phyloP scores from a whole-genome alignment of 2,329 filamentous ascomycete genomes.

The Clarireedia homoeocarpa region DNA sequence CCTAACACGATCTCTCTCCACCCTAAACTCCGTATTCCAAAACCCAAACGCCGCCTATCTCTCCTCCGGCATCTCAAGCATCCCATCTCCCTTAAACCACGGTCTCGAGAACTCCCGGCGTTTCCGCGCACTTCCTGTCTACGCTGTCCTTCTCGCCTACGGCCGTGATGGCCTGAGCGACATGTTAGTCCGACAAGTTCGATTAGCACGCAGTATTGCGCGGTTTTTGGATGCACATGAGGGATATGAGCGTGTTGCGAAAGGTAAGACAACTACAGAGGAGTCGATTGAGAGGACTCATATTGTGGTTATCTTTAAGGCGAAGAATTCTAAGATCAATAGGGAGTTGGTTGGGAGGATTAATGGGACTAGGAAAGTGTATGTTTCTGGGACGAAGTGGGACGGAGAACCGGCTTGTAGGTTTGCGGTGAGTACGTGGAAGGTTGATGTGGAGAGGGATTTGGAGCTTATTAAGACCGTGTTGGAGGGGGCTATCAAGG shows the following conservation, averaged over 20 bases:
- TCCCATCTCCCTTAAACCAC: constrained; percentile 78
- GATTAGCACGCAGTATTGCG: constrained; percentile 61
- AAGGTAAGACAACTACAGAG: constrained; percentile 34
- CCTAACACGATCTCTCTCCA: constrained; percentile 56
- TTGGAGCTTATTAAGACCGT: constrained; percentile 56
- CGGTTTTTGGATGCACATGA: constrained; percentile 51
- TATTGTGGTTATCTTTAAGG: constrained; percentile 72
- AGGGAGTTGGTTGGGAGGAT: constrained; percentile 59
- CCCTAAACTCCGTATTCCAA: constrained; percentile 59
- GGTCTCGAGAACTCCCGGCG: constrained; percentile 87
- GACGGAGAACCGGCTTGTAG: constrained; percentile 64
- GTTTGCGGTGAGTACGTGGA: constrained; percentile 85
- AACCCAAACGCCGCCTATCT: constrained; percentile 87
- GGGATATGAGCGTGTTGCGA: constrained; percentile 60
- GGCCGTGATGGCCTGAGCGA: constrained; percentile 60
- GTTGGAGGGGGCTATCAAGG: constrained; percentile 33
- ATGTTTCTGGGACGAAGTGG: constrained; percentile 78
- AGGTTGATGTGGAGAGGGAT: constrained; percentile 61
- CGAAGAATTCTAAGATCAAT: constrained; percentile 58
- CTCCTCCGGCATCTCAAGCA: constrained; percentile 35
- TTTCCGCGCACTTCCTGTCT: constrained; percentile 85
- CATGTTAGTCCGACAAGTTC: constrained; percentile 66
- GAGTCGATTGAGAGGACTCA: constrained; percentile 15
- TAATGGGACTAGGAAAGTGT: constrained; percentile 67
- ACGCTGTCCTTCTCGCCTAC: constrained; percentile 69